These are phyloP conservation scores for Paecilomyces sp. DNA, from an alignment of 2,329 filamentous ascomycete species.

Conservation along the genomic window DNA sequence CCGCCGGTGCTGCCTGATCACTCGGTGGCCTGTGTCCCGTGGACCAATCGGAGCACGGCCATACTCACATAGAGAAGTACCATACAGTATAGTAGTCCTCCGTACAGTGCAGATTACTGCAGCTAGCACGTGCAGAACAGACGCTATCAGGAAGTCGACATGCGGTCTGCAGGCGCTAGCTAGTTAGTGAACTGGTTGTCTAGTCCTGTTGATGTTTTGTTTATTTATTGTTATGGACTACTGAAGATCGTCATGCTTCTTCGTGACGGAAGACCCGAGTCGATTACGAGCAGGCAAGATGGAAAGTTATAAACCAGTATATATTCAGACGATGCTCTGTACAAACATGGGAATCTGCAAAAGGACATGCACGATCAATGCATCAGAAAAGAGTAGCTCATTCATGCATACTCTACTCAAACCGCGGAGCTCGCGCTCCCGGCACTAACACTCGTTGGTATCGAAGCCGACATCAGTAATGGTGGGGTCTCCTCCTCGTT, in stretches of 20 bases:
- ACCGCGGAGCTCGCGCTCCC: neutral
- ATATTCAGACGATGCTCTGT: neutral
- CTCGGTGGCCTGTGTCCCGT: neutral
- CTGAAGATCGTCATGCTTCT: too few relatives aligned
- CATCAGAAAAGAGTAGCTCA: neutral
- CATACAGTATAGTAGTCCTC: too few relatives aligned
- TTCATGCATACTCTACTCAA: neutral
- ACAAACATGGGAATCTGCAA: slow-evolving; percentile 1
- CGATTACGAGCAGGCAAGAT: neutral
- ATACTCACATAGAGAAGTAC: neutral
- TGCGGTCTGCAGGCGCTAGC: too few relatives aligned
- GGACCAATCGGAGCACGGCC: neutral
- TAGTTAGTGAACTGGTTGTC: too few relatives aligned
- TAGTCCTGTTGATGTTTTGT: too few relatives aligned
- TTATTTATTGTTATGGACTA: too few relatives aligned
- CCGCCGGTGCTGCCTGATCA: neutral
- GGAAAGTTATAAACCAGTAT: neutral
- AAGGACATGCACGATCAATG: neutral
- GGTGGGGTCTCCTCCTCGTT: neutral
- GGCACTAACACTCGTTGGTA: neutral
- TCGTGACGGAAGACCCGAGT: too few relatives aligned
- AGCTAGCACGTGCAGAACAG: neutral
- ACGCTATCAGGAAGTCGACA: neutral
- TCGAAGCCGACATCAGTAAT: neutral
- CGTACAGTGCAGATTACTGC: too few relatives aligned